Conservation (phyloP, 768 basidiomycete genomes). For the Hydnomerulius pinastri region DNA sequence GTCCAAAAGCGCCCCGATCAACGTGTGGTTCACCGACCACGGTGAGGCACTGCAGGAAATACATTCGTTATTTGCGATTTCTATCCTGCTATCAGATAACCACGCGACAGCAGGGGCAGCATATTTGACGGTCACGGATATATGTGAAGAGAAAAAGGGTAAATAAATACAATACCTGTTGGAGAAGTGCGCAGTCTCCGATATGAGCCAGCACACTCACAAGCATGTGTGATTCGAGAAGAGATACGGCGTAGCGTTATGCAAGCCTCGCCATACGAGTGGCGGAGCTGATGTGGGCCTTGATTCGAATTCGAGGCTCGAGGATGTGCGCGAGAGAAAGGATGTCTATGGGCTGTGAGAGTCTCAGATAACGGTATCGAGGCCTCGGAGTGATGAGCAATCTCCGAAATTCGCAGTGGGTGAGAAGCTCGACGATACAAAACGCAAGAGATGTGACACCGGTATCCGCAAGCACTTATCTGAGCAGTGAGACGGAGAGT, state of each 20-base stretch:
- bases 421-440: too few species aligned
- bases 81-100: slow-evolving; percentile 21
- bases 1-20: slow-evolving; percentile 28
- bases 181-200: slow-evolving; percentile 24
- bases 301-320: slow-evolving; percentile 9
- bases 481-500: not conserved
- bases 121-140: too few species aligned
- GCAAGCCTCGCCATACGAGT: slow-evolving; percentile 10
- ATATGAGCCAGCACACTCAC: not conserved
- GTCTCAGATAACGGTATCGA: not conserved
- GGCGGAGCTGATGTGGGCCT: slow-evolving; percentile 24
- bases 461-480: not conserved
- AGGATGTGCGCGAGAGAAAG: slow-evolving; percentile 6
- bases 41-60: slow-evolving; percentile 23
- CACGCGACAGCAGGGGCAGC: not conserved
- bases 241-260: slow-evolving; percentile 16
- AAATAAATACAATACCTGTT: slow-evolving; percentile 1
- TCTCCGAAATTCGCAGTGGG: too few species aligned
- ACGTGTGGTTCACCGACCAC: slow-evolving; percentile 26
- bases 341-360: not conserved
- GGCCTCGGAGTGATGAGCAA: not conserved
- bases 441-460: not conserved
- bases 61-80: not conserved
- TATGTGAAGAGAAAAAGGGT: slow-evolving; percentile 8
- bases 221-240: not conserved